phyloP scores from a whole-genome alignment of 169 alveolate genomes.

The Plasmodium malariae region DNA sequence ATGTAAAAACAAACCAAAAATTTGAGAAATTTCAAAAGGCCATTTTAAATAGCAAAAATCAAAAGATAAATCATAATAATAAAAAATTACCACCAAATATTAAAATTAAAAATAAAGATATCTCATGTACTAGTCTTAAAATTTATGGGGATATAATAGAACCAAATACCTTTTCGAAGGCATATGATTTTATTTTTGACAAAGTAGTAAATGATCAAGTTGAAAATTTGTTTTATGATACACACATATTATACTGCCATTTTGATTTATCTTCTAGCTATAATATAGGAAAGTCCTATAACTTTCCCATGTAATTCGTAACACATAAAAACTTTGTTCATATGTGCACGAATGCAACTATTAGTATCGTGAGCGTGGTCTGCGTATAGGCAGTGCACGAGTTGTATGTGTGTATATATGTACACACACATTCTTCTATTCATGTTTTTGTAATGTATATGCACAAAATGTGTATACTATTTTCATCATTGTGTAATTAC shows the following conservation, averaged over 20 bases:
- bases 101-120: slow-evolving; percentile 41
- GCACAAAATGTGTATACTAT: background rate
- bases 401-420: background rate
- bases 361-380: no score
- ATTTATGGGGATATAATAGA: slow-evolving; percentile 23
- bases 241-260: slow-evolving; percentile 52
- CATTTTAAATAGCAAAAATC: slow-evolving; percentile 48
- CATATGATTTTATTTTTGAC: slow-evolving; percentile 64
- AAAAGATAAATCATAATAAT: slow-evolving; percentile 37
- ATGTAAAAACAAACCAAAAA: slow-evolving; percentile 60
- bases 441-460: background rate
- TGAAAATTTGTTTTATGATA: slow-evolving; percentile 12
- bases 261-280: slow-evolving; percentile 45
- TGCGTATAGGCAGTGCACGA: no score
- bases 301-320: slow-evolving; percentile 41
- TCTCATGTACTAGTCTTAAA: background rate
- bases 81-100: slow-evolving; percentile 24
- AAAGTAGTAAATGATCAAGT: slow-evolving; percentile 29
- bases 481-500: background rate
- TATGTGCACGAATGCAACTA: background rate
- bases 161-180: slow-evolving; percentile 47
- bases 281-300: slow-evolving; percentile 35
- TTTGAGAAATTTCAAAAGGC: slow-evolving; percentile 72
- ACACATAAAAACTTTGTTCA: background rate
- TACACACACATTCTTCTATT: no score